A percentile compares a stretch with the other conserved stretches of the same genome.
Evolutionary conservation across 1,284 basidiomycete species (phyloP).

Genomic region (Trametes sp.): DNA sequence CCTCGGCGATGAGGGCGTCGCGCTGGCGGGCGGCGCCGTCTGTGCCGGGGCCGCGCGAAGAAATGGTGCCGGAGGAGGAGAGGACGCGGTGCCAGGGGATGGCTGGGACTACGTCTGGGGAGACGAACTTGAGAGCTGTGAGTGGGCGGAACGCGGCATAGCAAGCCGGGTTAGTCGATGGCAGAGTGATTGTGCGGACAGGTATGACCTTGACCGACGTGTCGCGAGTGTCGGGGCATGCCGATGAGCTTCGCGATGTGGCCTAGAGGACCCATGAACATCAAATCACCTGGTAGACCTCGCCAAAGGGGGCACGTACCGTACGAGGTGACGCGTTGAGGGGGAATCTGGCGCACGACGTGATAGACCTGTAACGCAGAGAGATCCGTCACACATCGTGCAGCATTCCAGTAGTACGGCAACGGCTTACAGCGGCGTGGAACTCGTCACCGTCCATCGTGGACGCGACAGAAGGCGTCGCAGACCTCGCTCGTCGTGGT

Average conservation of each 20-base stretch:
- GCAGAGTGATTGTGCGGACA: no score
- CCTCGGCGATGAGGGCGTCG: constrained; percentile 73
- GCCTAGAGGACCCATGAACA: constrained; percentile 44
- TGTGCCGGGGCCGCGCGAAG: constrained; percentile 82
- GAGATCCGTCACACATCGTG: not conserved
- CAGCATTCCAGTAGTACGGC: accelerated
- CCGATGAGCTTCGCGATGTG: constrained; percentile 86
- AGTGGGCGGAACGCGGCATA: constrained; percentile 25
- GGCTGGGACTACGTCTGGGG: constrained; percentile 62
- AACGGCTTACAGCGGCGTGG: constrained; percentile 28
- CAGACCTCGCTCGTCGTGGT: not conserved
- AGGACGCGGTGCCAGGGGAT: constrained; percentile 83
- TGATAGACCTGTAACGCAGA: constrained; percentile 63
- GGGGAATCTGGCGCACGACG: constrained; percentile 70
- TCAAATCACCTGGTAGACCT: no score
- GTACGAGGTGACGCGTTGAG: constrained; percentile 71
- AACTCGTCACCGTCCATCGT: constrained; percentile 37
- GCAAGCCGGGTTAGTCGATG: no score
- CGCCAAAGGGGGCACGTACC: constrained; percentile 49
- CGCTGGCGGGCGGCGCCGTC: constrained; percentile 71
- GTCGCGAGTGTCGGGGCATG: constrained; percentile 83
- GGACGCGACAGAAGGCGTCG: not conserved
- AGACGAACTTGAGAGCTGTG: constrained; percentile 74
- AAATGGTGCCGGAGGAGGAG: constrained; percentile 72
- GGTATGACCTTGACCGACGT: constrained; percentile 90